Evolutionary conservation across 345 rosid genomes (phyloP), one percentile per base, ranked within the genome.

Genomic region (Aquilaria sinensis): DNA sequence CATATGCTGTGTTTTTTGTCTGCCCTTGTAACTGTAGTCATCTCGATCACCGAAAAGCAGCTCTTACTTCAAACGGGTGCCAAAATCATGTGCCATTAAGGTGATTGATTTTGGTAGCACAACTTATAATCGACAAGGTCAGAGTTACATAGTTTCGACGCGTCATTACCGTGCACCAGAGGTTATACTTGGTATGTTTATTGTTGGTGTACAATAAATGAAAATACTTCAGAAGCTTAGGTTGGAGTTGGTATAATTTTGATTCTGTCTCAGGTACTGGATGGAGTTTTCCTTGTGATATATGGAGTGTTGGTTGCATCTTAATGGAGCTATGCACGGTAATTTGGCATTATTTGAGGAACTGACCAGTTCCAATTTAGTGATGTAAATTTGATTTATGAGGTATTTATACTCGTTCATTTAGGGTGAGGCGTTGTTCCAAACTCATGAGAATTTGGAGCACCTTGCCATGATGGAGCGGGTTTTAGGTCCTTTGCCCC

Each of bases 401-500:
- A 5, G 5, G 8, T 0, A 37, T 37, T 37, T 37, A 5, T 6
- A 51, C 45, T 5, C 47, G 14, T 54, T 52, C 23, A 1, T 15
- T 33, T 60, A 90, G 97, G 97, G 97, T 29, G 97, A 90, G 74
- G 97, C 97, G 58, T 77, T 90, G 68, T 90, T 88, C 73, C 97
- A 90, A 74, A 90, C 96, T 13, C 97, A 90, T 61, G 97, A 90
- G 68, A 88, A 90, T 69, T 64, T 90, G 69, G 97, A 90, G 73
- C 97, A 90, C 74, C 89, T 90, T 16, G 97, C 97, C 0, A 90
- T 90, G 97, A 88, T 90, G 97, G 96, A 90, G 62, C 75, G 91
- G 50, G 96, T 88, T 5, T 82, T 90, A 62, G 97, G 97, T 47
- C 74, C 91, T 1, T 47, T 90, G 55, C 96, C 96, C 5, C 80